phyloP scores from a whole-genome alignment of 2,329 filamentous ascomycete genomes.

The Ilyonectria destructans region DNA sequence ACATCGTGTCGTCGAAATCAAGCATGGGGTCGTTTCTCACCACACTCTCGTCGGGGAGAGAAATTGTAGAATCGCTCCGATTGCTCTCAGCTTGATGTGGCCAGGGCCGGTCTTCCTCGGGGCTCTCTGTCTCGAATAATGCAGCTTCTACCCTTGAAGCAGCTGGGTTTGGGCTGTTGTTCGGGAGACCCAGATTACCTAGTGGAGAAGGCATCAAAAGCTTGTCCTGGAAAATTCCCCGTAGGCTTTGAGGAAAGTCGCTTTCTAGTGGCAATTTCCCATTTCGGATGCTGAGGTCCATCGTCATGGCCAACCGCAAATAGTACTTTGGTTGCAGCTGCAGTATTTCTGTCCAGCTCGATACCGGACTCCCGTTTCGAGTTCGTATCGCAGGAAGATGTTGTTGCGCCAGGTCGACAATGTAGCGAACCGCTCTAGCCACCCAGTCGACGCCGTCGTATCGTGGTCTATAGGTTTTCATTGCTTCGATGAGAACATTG shows the following conservation, averaged over 20 bases:
- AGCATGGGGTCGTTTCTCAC: not conserved
- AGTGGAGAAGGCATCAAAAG: not conserved
- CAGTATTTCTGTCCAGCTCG: constrained; percentile 40
- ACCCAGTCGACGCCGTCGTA: constrained; percentile 49
- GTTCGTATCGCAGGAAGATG: constrained; percentile 9
- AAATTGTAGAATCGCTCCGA: not conserved
- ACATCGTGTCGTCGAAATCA: not conserved
- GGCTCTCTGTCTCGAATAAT: not conserved
- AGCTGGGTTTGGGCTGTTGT: not conserved
- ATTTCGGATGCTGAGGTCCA: constrained; percentile 47
- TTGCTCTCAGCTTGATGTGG: not conserved
- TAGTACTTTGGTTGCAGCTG: constrained; percentile 42
- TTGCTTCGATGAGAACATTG: constrained; percentile 40
- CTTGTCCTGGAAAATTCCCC: constrained; percentile 25
- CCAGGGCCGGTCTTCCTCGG: not conserved
- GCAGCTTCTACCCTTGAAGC: not conserved
- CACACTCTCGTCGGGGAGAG: too few species aligned
- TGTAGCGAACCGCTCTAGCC: constrained; percentile 41
- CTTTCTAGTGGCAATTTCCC: constrained; percentile 43
- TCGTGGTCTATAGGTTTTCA: constrained; percentile 44
- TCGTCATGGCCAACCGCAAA: constrained; percentile 42
- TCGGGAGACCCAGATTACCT: not conserved
- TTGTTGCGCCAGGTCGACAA: constrained; percentile 41
- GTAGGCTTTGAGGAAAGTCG: constrained; percentile 41
- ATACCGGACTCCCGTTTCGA: constrained; percentile 4